phyloP scores from a whole-genome alignment of 345 rosid genomes.

The Clausena lansium region DNA sequence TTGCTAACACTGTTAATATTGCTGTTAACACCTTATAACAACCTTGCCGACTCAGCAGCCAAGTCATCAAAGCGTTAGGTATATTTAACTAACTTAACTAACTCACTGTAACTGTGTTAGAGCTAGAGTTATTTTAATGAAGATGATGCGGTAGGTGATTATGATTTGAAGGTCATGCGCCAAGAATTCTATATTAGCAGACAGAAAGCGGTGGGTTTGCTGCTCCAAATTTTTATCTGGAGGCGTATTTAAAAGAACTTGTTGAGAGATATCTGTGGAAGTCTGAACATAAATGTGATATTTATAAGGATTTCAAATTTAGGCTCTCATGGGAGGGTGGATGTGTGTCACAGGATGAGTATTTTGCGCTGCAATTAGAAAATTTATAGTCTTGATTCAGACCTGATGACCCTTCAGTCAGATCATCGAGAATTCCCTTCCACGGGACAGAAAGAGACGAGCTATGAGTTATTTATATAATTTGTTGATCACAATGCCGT shows the following conservation, averaged over 20 bases:
- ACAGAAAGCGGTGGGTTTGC: constrained; percentile 69
- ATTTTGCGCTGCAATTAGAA: no score
- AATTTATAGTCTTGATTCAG: constrained; percentile 76
- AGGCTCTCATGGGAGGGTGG: background rate
- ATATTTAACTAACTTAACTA: no score
- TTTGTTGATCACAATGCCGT: background rate
- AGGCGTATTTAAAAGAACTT: background rate
- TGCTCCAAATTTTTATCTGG: background rate
- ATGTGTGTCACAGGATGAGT: no score
- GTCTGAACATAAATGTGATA: background rate
- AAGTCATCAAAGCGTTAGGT: no score
- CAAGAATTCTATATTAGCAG: constrained; percentile 83
- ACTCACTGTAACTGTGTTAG: background rate
- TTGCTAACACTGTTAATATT: no score
- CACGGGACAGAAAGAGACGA: constrained; percentile 80
- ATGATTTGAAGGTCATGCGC: constrained; percentile 95
- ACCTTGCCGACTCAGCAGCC: no score
- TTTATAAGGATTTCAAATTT: background rate
- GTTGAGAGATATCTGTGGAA: background rate
- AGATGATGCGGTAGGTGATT: constrained; percentile 64
- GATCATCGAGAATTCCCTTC: constrained; percentile 88
- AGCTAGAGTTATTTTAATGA: constrained; percentile 1
- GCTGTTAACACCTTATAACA: no score
- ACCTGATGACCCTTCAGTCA: constrained; percentile 71
- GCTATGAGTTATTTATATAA: constrained; percentile 52